Evolutionary conservation across 768 basidiomycete genomes (phyloP).

Genomic region (Omphalotus guepiniiformis): DNA sequence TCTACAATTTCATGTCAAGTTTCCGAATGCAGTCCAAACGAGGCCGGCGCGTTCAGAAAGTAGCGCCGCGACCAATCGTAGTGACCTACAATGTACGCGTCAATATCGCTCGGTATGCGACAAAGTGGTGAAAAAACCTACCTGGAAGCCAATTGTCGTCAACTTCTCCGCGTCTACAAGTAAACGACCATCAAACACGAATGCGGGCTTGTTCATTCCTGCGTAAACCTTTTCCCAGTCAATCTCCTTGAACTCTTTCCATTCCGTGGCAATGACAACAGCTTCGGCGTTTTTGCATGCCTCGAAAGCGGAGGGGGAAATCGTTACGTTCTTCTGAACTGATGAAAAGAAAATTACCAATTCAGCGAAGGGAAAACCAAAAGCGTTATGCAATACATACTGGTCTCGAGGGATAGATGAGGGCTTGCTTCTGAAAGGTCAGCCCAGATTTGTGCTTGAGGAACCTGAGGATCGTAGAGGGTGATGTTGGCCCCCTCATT

Average conservation of each 20-base stretch:
- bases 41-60: no score
- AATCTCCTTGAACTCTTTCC: constrained; percentile 93
- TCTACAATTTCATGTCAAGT: no score
- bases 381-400: constrained; percentile 45
- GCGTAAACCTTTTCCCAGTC: constrained; percentile 86
- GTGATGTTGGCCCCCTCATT: constrained; percentile 82
- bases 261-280: constrained; percentile 94
- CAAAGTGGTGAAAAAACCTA: constrained; percentile 23
- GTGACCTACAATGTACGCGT: background rate
- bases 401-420: constrained; percentile 51
- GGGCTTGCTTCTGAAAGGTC: constrained; percentile 73
- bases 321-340: constrained; percentile 89
- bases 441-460: constrained; percentile 80
- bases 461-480: constrained; percentile 91
- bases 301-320: constrained; percentile 73
- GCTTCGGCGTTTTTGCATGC: constrained; percentile 90
- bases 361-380: background rate
- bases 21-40: no score
- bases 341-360: constrained; percentile 3
- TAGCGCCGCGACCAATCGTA: constrained; percentile 5
- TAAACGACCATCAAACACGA: constrained; percentile 91
- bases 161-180: constrained; percentile 80
- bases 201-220: constrained; percentile 97
- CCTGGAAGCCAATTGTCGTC: constrained; percentile 87
- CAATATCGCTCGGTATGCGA: background rate